These are phyloP conservation scores for Condylostoma magnum DNA, from an alignment of 169 alveolate genomes.

Conservation along the genomic window DNA sequence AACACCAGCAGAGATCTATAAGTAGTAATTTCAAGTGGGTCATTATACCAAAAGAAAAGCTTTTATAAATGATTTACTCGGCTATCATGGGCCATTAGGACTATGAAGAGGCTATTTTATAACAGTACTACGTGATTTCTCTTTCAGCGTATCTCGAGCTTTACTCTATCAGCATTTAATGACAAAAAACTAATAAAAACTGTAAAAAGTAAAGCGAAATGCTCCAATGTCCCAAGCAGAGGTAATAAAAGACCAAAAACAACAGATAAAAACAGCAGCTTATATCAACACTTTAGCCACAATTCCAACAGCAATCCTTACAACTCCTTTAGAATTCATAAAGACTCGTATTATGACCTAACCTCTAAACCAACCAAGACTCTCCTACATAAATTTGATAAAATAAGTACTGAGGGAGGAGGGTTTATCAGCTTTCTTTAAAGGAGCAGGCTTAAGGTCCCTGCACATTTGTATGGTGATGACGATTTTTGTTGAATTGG, in stretches of 20 bases:
- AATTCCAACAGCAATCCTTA: constrained; percentile 16
- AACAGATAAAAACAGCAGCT: neutral
- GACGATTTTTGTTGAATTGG: neutral
- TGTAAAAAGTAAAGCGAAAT: constrained; percentile 10
- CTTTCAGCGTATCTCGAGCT: constrained; percentile 4
- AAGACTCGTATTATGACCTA: constrained; percentile 24
- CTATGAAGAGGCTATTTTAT: constrained; percentile 10
- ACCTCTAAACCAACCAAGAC: neutral
- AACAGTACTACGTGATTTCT: neutral
- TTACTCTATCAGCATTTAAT: neutral
- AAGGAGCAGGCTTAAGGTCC: constrained; percentile 30
- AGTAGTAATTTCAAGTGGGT: constrained; percentile 15
- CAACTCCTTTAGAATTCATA: constrained; percentile 27
- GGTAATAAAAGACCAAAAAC: neutral
- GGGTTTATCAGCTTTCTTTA: constrained; percentile 8
- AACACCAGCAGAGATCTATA: constrained; percentile 17
- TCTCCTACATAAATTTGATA: neutral
- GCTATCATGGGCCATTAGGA: neutral
- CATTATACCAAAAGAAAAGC: neutral
- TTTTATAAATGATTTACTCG: neutral
- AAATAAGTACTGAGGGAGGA: neutral
- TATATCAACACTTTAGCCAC: constrained; percentile 8
- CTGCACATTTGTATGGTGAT: constrained; percentile 12
- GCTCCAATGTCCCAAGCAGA: neutral
- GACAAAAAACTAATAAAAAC: neutral